Base-by-base conservation (phyloP, 179 eudicot genomes). In the Beta macrorhiza region DNA sequence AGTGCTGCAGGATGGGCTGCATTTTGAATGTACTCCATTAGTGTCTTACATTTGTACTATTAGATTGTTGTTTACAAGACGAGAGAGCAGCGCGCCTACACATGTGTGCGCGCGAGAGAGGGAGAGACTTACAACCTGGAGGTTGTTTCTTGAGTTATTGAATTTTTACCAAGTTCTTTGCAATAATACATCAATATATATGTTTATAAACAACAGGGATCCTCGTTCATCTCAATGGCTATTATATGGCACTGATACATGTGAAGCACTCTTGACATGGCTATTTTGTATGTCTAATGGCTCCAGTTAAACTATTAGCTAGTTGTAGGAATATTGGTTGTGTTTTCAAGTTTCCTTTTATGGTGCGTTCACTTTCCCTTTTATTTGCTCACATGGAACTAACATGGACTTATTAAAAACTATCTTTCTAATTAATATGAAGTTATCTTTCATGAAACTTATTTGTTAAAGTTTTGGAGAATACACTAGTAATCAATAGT, bases 1-100 rank as follows among this genome's bases (percentile, higher is more conserved):
- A 87, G 83, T 80, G 99, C 93, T 75, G 94, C 99, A 76, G 99
- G 99, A 83, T 96, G 99, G 99, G 99, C 99, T 51, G 99, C 99
- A 47, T 95, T 95, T 84, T 95, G 92, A 91, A 47, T 68, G 71
- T 67, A 80, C 62, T 20, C 72, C 32, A 44, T 25, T 29, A 22
- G 42, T 47, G 68, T 47, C 69, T 32, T 13, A 15, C 75, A 70
- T 61, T 22, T 83, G 76, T 76, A 52, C 63, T 52, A 83, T 75
- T 83, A 78, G 77, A 72, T 75, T 77, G 79, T 81, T 79, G 76
- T 84, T 77, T 72, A 86, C 85, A 76, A 77, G 52, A 76, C 19
- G 59, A 53, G 78, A 67, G 82, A 74, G 70, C 77, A 75, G 78
- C 52, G 62, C 65, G 52, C 75, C 82, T 53, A 63, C 25, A 52